phyloP scores from a whole-genome alignment of 257 asterid genomes.

The Penstemon eatonii region DNA sequence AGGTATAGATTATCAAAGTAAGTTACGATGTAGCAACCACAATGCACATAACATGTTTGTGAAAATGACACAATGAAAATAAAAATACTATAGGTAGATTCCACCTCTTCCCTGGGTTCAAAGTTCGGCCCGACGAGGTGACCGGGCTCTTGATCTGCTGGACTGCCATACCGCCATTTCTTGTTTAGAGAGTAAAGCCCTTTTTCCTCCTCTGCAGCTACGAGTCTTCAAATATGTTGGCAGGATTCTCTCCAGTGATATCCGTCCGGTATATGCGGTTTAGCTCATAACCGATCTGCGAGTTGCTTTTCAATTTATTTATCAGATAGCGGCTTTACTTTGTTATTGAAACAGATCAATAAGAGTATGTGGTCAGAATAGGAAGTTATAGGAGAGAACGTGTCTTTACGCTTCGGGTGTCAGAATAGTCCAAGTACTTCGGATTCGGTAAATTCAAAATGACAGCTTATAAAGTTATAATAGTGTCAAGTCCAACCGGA shows the following conservation, averaged over 20 bases:
- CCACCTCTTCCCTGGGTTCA: slow-evolving; percentile 75
- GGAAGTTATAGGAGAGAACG: neutral
- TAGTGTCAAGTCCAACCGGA: no score
- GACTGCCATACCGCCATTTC: slow-evolving; percentile 65
- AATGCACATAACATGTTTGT: slow-evolving; percentile 27
- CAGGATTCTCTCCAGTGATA: slow-evolving; percentile 29
- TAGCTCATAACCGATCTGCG: neutral
- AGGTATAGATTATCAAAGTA: slow-evolving; percentile 19
- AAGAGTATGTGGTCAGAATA: neutral
- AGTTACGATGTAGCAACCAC: slow-evolving; percentile 1
- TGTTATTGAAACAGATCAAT: no score
- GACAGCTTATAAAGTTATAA: neutral
- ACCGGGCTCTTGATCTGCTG: slow-evolving; percentile 89
- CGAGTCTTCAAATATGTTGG: slow-evolving; percentile 32
- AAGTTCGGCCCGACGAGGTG: slow-evolving; percentile 73
- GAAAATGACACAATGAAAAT: slow-evolving; percentile 17
- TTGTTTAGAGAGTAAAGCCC: slow-evolving; percentile 13
- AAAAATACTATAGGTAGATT: neutral
- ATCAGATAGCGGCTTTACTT: no score
- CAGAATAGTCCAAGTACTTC: neutral
- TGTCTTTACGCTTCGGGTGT: slow-evolving; percentile 40
- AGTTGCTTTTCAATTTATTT: no score
- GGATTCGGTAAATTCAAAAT: no score
- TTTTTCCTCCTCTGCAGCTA: neutral
- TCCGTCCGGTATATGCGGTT: slow-evolving; percentile 15